These are phyloP conservation scores for Manihot esculenta DNA, from an alignment of 441 rosid genomes.

Conservation along the genomic window DNA sequence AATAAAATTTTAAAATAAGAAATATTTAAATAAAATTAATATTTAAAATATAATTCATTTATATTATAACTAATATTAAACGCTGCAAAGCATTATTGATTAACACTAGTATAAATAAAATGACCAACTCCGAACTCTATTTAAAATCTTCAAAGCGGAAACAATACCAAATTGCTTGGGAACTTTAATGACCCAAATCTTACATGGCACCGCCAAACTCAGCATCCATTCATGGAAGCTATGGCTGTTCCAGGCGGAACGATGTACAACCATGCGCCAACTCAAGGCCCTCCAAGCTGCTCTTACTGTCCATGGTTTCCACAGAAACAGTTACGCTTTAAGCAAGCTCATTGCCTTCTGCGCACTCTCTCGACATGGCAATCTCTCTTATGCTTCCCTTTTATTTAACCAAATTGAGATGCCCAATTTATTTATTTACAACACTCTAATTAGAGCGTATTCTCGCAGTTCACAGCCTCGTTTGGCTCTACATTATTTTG, in stretches of 20 bases:
- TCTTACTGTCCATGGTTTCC: conserved; percentile 40
- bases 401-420: conserved; percentile 34
- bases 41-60: no score
- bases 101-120: no score
- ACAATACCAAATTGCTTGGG: no score
- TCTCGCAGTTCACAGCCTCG: conserved; percentile 39
- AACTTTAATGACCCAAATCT: conserved; percentile 14
- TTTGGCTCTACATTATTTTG: conserved; percentile 40
- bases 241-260: conserved; percentile 34
- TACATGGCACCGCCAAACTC: conserved; percentile 5
- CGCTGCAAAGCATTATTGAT: no score
- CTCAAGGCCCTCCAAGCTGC: conserved; percentile 44
- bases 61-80: no score
- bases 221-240: conserved; percentile 37
- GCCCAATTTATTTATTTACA: conserved; percentile 40
- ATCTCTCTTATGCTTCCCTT: conserved; percentile 43
- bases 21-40: no score
- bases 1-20: no score
- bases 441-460: conserved; percentile 51
- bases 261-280: conserved; percentile 34
- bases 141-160: no score
- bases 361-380: conserved; percentile 27
- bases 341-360: conserved; percentile 51
- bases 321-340: conserved; percentile 36
- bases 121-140: no score